Percentiles rank a stretch among this genome's conserved stretches.
These are phyloP conservation scores for Sugiyamaella qingdaonensis DNA, from an alignment of 805 yeast genomes.

Conservation along the genomic window DNA sequence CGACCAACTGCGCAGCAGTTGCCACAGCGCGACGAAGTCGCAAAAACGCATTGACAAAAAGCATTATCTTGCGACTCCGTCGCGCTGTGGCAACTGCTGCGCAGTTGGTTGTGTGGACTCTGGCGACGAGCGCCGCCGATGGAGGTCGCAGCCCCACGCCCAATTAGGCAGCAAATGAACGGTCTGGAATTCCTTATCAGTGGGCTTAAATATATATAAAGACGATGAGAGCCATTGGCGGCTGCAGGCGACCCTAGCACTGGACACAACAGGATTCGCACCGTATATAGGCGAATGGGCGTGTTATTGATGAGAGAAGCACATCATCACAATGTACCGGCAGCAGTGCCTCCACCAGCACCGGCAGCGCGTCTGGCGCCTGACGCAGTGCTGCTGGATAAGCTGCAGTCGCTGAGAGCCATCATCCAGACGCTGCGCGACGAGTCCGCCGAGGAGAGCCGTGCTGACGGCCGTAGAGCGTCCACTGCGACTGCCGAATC, in stretches of 20 bases:
- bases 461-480: neutral
- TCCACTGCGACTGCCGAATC: neutral
- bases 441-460: slow-evolving; percentile 12
- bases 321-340: neutral
- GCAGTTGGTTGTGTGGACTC: too few species aligned
- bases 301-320: neutral
- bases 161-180: slow-evolving; percentile 1
- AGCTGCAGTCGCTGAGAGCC: slow-evolving; percentile 12
- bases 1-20: too few species aligned
- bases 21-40: too few species aligned
- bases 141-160: neutral
- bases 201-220: neutral
- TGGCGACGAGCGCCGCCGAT: too few species aligned
- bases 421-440: slow-evolving; percentile 13
- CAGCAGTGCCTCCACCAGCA: neutral
- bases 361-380: slow-evolving; percentile 1
- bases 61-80: too few species aligned
- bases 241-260: neutral
- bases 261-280: neutral
- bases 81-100: too few species aligned
- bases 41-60: too few species aligned
- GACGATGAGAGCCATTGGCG: neutral
- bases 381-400: slow-evolving; percentile 13
- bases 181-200: neutral
- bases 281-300: neutral